Evolutionary conservation across 2,329 filamentous ascomycete species (phyloP).

Genomic region (Stachybotrys echinatus): DNA sequence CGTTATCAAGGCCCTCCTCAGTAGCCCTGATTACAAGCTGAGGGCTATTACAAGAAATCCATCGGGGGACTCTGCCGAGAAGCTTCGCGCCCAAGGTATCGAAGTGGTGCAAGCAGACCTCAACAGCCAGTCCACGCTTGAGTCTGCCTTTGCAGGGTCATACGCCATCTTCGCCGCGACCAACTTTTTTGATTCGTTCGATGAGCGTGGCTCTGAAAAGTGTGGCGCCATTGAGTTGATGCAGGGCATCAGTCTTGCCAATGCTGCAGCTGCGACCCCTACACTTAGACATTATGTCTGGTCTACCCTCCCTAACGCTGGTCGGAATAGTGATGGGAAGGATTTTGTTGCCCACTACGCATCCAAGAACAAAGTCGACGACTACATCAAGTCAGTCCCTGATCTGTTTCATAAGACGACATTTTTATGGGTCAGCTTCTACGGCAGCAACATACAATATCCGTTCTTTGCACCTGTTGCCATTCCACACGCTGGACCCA

Average conservation of each 20-base stretch:
- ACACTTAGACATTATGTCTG: conserved; percentile 39
- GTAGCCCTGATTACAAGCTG: conserved; percentile 27
- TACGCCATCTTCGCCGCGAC: conserved; percentile 25
- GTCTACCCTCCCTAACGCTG: conserved; percentile 35
- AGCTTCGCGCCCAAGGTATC: conserved; percentile 23
- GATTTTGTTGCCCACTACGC: conserved; percentile 33
- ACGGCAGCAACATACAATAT: conserved; percentile 23
- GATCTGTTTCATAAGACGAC: conserved; percentile 31
- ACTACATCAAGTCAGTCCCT: conserved; percentile 28
- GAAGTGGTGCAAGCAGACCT: conserved; percentile 26
- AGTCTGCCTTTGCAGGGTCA: conserved; percentile 23
- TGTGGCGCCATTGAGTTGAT: conserved; percentile 29
- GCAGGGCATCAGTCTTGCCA: conserved; percentile 35
- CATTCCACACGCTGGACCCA: conserved; percentile 6
- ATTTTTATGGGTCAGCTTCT: conserved; percentile 30
- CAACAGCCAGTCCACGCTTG: conserved; percentile 21
- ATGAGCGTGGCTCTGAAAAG: conserved; percentile 17
- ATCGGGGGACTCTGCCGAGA: conserved; percentile 20
- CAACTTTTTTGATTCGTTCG: conserved; percentile 30
- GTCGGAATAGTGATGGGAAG: conserved; percentile 23
- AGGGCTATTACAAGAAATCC: conserved; percentile 32
- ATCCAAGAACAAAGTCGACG: conserved; percentile 34
- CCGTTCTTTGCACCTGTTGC: conserved; percentile 7
- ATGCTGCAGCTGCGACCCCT: conserved; percentile 27
- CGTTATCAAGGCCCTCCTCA: conserved; percentile 31